Base-by-base conservation (phyloP, 306 rosid species). In the Astragalus glycyphyllos region DNA sequence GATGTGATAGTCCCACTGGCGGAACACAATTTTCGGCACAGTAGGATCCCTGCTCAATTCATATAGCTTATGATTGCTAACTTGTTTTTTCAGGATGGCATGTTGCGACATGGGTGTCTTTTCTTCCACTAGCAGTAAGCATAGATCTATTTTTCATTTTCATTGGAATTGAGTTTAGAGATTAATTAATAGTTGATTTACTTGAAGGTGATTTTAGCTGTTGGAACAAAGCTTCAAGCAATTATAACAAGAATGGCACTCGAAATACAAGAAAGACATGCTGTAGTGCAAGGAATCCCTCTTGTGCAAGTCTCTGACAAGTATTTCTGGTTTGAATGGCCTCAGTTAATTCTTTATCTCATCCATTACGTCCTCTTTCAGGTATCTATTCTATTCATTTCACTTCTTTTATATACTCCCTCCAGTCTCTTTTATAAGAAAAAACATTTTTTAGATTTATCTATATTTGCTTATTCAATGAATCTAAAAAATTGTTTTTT, bases 261-360 rank as follows among this genome's bases (percentile, higher is more conserved):
- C 54, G 99, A 94, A 73, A 90, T 94, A 69, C 72, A 87, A 76
- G 92, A 94, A 79, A 83, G 95, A 44, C 97, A 94, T 71, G 92
- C 92, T 1, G 97, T 94, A 47, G 99, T 94, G 66, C 97, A 94
- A 74, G 99, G 99, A 63, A 94, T 94, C 48, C 99, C 99, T 55
- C 89, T 94, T 5, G 99, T 94, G 61, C 97, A 94, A 86, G 97
- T 94, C 72, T 82, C 99, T 10, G 99, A 94, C 83, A 77, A 77
- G 62, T 77, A 94, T 58, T 94, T 94, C 71, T 94, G 99, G 99
- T 87, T 94, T 62, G 74, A 83, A 60, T 85, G 91, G 99, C 99
- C 99, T 23, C 80, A 59, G 12, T 78, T 94, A 57, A 55, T 82
- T 66, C 98, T 94, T 66, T 65, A 89, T 74, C 89, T 94, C 78